A percentile compares a stretch with the other conserved stretches of the same genome.
Evolutionary conservation across 352 stramenopile genomes (phyloP).

Genomic region (Phytophthora macrochlamydospora): DNA sequence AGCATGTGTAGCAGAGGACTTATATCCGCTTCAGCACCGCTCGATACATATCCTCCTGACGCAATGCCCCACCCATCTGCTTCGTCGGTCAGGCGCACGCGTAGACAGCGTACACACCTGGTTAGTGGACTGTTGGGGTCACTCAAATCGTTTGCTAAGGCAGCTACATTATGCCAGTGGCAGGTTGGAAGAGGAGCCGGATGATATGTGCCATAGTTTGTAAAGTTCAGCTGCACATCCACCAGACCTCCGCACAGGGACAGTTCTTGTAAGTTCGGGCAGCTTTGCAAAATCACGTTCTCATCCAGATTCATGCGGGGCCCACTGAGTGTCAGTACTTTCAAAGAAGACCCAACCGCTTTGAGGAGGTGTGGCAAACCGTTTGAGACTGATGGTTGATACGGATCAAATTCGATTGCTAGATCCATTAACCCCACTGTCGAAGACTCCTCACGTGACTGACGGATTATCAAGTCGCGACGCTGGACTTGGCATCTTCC

Average conservation of each 20-base stretch:
- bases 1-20: constrained; percentile 17
- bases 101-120: neutral
- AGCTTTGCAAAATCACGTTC: neutral
- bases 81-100: neutral
- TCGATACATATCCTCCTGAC: neutral
- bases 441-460: neutral
- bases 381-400: neutral
- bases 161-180: neutral
- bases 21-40: constrained; percentile 3
- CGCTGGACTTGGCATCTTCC: constrained; percentile 5
- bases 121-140: neutral
- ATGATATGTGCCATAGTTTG: neutral
- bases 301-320: neutral
- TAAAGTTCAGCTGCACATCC: neutral
- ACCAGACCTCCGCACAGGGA: neutral
- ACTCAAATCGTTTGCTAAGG: neutral
- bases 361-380: neutral
- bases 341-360: neutral
- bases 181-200: neutral
- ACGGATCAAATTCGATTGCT: neutral
- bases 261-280: neutral
- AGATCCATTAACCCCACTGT: neutral
- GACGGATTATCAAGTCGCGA: neutral
- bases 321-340: neutral
- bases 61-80: neutral